Evolutionary conservation across 805 yeast species (phyloP), one percentile per base, ranked within the genome.

Genomic region (Candida tammaniensis): DNA sequence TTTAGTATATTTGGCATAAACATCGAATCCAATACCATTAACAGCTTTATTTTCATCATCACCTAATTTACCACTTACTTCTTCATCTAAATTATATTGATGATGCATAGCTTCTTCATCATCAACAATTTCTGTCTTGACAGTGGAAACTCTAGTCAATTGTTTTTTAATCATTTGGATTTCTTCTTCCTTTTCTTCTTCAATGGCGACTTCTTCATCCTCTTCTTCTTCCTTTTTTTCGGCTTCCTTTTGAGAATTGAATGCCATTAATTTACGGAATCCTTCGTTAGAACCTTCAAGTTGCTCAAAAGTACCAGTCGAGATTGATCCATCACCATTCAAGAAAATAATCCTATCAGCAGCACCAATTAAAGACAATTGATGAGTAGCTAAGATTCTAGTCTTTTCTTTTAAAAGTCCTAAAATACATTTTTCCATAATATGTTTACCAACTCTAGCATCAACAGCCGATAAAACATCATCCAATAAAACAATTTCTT

Each of bases 11-110:
- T 60, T 58, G 13, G 49, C 48, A 48, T 81, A 80, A 15, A 84
- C 76, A 3, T 52, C 48, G 30, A 63, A 52, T 1, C 67, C 54
- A 29, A 81, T 71, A 24, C 74, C 61, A 48, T 80, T 79, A 10
- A 72, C 78, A 4, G 84, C 81, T 37, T 74, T 66, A 43, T 70
- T 77, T 58, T 82, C 87, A 24, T 66, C 73, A 17, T 56, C 52
- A 19, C 68, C 60, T 15, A 59, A 35, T 33, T 35, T 44, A 17
- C 61, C 64, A 36, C 43, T 42, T 8, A 39, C 48, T 15, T 37
- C 25, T 10, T 49, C 46, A 39, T 57, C 55, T 35, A 47, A 45
- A 24, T 58, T 57, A 28, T 46, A 61, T 35, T 59, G 55, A 31
- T 45, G 51, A 38, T 53, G 67, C 11, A 48, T 44, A n/a, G 60